Evolutionary conservation across 495 filamentous ascomycete species (phyloP).

Genomic region (Hypoxylon intermedium): DNA sequence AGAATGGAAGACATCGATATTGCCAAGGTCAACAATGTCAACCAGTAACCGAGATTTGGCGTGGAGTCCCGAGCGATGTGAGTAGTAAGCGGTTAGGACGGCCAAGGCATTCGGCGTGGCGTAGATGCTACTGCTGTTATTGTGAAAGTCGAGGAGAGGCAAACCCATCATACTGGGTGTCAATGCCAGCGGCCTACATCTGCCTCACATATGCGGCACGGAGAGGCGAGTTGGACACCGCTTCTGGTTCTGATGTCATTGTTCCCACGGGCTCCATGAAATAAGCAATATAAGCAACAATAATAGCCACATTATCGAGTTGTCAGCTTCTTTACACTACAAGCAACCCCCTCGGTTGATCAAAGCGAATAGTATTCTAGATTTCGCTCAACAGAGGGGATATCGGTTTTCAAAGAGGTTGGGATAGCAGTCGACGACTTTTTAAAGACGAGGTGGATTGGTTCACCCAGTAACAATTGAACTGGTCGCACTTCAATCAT

Average conservation of each 20-base stretch:
- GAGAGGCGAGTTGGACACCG: too few species aligned
- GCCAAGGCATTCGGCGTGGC: neutral
- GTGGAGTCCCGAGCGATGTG: neutral
- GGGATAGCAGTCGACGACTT: neutral
- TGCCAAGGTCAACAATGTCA: neutral
- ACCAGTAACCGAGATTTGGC: slow-evolving; percentile 13
- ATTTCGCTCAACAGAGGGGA: neutral
- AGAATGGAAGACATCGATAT: neutral
- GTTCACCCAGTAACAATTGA: neutral
- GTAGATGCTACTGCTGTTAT: too few species aligned
- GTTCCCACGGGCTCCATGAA: too few species aligned
- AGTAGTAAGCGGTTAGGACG: neutral
- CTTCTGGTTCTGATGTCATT: too few species aligned
- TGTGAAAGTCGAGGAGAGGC: too few species aligned
- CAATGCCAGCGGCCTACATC: too few species aligned
- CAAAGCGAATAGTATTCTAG: neutral
- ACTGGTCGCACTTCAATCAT: neutral
- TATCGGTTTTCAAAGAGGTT: neutral
- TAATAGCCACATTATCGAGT: neutral
- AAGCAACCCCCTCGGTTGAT: neutral
- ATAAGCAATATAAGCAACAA: too few species aligned
- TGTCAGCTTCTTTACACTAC: neutral
- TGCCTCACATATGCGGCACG: too few species aligned
- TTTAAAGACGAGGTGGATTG: neutral
- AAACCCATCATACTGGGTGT: too few species aligned